These are phyloP conservation scores for Pleurotus giganteus DNA, from an alignment of 768 basidiomycete species.

Conservation along the genomic window DNA sequence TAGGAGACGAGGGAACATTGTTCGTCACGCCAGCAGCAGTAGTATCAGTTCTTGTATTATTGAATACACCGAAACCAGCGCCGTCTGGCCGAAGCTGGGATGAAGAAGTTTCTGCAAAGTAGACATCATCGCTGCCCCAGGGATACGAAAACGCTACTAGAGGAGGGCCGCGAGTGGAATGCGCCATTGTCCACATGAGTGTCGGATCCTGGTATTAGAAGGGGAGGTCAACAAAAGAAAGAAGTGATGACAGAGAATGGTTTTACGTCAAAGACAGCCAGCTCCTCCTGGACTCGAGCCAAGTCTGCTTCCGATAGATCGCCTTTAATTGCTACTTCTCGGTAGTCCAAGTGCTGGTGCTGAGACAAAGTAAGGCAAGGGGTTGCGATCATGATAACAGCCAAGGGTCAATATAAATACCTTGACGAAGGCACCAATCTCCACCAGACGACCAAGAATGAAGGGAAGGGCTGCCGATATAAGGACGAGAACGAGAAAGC, in stretches of 20 bases:
- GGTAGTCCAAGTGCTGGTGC: conserved; percentile 31
- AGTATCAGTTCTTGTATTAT: neutral
- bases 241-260: neutral
- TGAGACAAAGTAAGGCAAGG: conserved; percentile 11
- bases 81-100: conserved; percentile 33
- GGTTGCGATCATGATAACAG: neutral
- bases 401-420: conserved; percentile 22
- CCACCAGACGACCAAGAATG: conserved; percentile 35
- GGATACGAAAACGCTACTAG: conserved; percentile 29
- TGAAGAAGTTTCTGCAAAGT: conserved; percentile 33
- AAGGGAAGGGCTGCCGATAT: conserved; percentile 30
- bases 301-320: conserved; percentile 33
- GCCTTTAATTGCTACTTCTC: conserved; percentile 32
- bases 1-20: neutral
- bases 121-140: conserved; percentile 31
- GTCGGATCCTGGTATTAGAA: conserved; percentile 23
- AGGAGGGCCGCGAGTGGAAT: conserved; percentile 30
- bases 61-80: conserved; percentile 36
- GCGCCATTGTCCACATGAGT: conserved; percentile 37
- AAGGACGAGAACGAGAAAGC: conserved; percentile 30
- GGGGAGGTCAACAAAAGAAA: neutral
- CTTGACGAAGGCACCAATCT: conserved; percentile 26
- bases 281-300: conserved; percentile 23
- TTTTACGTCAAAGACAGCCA: conserved; percentile 27
- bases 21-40: neutral